phyloP scores from a whole-genome alignment of 1,139 yeast genomes.

The Meyerozyma carpophila region DNA sequence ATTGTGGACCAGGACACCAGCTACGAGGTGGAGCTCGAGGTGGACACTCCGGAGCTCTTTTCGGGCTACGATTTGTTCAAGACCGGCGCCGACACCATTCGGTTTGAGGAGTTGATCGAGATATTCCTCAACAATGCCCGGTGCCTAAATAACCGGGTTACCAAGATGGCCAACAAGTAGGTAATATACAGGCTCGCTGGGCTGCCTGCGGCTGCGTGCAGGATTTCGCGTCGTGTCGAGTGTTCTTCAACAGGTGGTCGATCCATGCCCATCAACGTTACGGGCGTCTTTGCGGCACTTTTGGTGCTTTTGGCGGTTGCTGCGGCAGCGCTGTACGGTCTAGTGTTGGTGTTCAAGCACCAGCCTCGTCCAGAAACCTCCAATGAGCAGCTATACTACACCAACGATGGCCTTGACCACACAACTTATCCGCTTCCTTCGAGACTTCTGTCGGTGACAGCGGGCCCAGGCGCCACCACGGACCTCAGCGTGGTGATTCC shows the following conservation, averaged over 20 bases:
- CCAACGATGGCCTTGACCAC: slow-evolving; percentile 24
- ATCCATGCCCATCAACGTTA: neutral
- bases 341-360: slow-evolving; percentile 52
- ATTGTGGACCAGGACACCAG: slow-evolving; percentile 36
- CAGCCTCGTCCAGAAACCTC: slow-evolving; percentile 53
- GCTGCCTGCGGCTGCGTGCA: neutral
- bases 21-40: slow-evolving; percentile 67
- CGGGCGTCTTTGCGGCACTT: neutral
- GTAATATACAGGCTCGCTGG: neutral
- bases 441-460: slow-evolving; percentile 17
- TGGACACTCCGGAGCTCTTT: slow-evolving; percentile 60
- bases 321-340: slow-evolving; percentile 26
- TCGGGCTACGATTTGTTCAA: slow-evolving; percentile 52
- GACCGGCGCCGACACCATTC: slow-evolving; percentile 48
- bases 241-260: neutral
- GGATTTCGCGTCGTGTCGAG: too few relatives aligned
- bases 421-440: slow-evolving; percentile 22
- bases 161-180: slow-evolving; percentile 31
- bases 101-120: slow-evolving; percentile 68
- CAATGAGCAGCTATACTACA: slow-evolving; percentile 46
- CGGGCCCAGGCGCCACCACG: slow-evolving; percentile 14
- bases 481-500: slow-evolving; percentile 71
- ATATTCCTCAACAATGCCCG: slow-evolving; percentile 65
- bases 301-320: slow-evolving; percentile 7
- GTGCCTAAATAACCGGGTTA: slow-evolving; percentile 39